phyloP scores from a whole-genome alignment of 441 rosid genomes.

The Syzygium malaccense region DNA sequence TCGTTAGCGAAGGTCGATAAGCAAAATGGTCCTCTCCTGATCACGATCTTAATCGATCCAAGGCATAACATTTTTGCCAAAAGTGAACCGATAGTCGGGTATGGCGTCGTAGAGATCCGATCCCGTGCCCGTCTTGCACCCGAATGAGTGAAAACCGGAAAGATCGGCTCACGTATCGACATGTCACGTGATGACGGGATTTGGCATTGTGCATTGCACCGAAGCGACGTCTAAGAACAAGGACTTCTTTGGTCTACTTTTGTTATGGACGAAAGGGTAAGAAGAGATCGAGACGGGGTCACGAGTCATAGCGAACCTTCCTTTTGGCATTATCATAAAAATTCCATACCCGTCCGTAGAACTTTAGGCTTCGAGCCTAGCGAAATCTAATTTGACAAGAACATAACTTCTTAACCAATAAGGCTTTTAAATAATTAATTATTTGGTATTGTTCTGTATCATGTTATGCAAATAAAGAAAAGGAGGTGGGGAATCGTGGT shows the following conservation, averaged over 20 bases:
- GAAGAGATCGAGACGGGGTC: background rate
- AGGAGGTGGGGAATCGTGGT: background rate
- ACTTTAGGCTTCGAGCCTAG: background rate
- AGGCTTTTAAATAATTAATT: background rate
- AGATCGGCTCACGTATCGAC: fast-evolving
- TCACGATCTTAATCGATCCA: background rate
- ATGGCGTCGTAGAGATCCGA: background rate
- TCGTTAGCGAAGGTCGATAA: background rate
- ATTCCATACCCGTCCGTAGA: background rate
- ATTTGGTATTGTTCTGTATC: background rate
- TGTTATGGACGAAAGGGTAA: background rate
- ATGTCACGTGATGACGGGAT: background rate
- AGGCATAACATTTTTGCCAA: background rate
- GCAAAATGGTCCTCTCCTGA: background rate
- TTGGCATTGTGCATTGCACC: background rate
- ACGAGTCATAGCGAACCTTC: background rate
- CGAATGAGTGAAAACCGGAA: background rate
- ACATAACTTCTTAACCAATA: background rate
- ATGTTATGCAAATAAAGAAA: background rate
- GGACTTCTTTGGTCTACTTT: background rate
- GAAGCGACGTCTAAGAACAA: background rate
- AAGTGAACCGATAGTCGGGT: background rate
- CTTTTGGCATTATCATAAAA: background rate
- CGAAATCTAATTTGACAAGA: background rate
- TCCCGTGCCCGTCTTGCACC: background rate